Base-by-base conservation (phyloP, 352 stramenopile species). In the Pythium myriotylum region DNA sequence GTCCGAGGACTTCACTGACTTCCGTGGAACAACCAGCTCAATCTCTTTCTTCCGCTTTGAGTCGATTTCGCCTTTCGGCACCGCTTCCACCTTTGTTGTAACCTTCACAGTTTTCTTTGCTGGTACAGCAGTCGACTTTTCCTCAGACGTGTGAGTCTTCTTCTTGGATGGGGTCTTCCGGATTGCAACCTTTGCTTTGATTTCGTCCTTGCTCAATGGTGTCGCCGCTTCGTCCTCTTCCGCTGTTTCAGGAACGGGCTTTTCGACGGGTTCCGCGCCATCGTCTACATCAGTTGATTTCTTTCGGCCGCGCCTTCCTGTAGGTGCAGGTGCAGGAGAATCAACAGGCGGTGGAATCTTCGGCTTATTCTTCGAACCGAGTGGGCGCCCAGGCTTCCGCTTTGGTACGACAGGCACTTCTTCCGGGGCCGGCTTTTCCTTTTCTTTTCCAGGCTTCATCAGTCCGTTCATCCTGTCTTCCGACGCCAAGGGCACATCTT, bases 21-120 rank as follows among this genome's bases (percentile, higher is more conserved):
- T 89, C 43, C 84, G 81, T 1, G 84, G 84, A 9, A 91, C 81
- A 0, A 91, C 72, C 24, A 92, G 70, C 45, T 92, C 84, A 16
- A 92, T 92, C 54, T 90, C 81, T 26, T 91, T 90, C 70, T 91
- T 90, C 12, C 83, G 74, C 62, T 91, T 92, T 39, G 68, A 84
- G 46, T 92, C 83, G 16, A 91, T 79, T 9, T 91, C 80, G 0
- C 65, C 60, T n/a, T 73, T 65, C 17, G 27, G 54, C 47, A 37
- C 65, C 67, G 68, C 19, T 55, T 86, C 84, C 2, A 59, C 61
- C 53, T 83, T 90, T 3, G 59, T 49, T 23, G 27, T 46, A 13
- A 65, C 22, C 49, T 77, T 83, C 0, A 47, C 17, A 1, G 61
- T 33, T 39, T 89, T 88, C 58, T 88, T 88, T 0, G 59, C 60